Conservation (phyloP, 2,329 filamentous ascomycete species). For the Rachicladosporium sp. region DNA sequence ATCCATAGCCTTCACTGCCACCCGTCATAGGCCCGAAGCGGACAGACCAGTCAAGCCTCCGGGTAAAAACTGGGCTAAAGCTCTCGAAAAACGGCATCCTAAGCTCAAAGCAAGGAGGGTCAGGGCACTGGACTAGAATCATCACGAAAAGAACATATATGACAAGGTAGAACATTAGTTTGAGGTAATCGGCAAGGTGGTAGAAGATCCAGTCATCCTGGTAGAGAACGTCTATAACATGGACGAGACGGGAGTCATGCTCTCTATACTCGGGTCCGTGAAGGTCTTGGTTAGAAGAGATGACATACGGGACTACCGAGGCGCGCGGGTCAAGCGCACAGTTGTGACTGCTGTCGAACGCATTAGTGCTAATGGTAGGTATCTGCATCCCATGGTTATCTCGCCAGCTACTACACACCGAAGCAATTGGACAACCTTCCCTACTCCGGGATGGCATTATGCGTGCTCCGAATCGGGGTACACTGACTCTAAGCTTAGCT, state of each 20-base stretch:
- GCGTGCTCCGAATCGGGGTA: conserved; percentile 10
- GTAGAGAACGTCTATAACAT: conserved; percentile 26
- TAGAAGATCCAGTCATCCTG: conserved; percentile 15
- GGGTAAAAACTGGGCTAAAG: conserved; percentile 10
- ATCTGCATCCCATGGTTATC: conserved; percentile 16
- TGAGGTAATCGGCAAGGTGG: conserved; percentile 18
- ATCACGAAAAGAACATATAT: conserved; percentile 19
- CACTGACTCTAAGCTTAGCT: conserved; percentile 22
- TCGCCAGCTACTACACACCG: conserved; percentile 18
- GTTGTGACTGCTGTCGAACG: conserved; percentile 18
- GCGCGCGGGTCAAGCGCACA: conserved; percentile 15
- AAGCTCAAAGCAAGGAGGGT: conserved; percentile 15
- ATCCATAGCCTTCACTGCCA: conserved; percentile 6
- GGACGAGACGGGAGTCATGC: conserved; percentile 25
- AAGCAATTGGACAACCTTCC: conserved; percentile 17
- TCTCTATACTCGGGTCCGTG: conserved; percentile 17
- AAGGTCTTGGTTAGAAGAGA: conserved; percentile 22
- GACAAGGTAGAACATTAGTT: conserved; percentile 22
- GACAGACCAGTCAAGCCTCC: conserved; percentile 7
- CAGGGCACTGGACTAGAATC: conserved; percentile 17
- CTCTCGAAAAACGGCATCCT: conserved; percentile 14
- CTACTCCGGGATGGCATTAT: conserved; percentile 17
- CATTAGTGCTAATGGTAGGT: conserved; percentile 16
- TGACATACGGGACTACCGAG: conserved; percentile 14
- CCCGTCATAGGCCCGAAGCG: conserved; percentile 4